Evolutionary conservation across 1,139 yeast species (phyloP), one percentile per base, ranked within the genome.

Genomic region (Saccharomycopsis phalli): DNA sequence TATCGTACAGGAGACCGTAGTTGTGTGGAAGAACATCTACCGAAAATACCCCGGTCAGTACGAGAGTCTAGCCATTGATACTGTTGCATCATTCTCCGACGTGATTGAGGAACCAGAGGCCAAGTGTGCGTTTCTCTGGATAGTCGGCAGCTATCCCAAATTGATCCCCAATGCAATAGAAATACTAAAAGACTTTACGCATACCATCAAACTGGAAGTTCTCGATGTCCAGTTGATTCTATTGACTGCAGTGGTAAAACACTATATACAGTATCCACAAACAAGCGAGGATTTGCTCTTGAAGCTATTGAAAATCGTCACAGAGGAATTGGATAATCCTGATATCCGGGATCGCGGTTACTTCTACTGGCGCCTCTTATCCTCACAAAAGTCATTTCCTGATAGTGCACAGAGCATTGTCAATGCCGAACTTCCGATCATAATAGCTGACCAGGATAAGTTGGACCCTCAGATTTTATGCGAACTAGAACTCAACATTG

Each of bases 281-380:
- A 61, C 28, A 22, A 79, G 79, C 5, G 84, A 81, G 51, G 54
- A 62, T 1, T 53, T 78, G 17, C 74, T 86, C 2, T 63, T 86
- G 28, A 64, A 67, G 31, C 66, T 81, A 0, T 62, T 87, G 44
- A 79, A 76, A 54, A 62, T 69, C 62, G 83, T 88, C 3, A 82
- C 94, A 0, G 94, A 84, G 50, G 82, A 78, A 17, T 66, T 70
- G 0, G 78, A 79, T 49, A 66, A 76, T 51, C 95, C 96, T 0
- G 97, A 88, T 59, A 62, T 87, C 13, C 69, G 96, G 48, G 94
- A 84, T 50, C 62, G 95, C 35, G 95, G 93, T 0, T 81, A 66
- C 54, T 76, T 86, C 61, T 88, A 88, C 58, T 83, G 94, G 94
- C 67, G 95, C 41, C 58, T 87, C 22, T 61, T 88, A 6, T 74